A percentile compares a stretch with the other conserved stretches of the same genome.
Conservation (phyloP, 257 asterid species). For the Solanum medicagineum region DNA sequence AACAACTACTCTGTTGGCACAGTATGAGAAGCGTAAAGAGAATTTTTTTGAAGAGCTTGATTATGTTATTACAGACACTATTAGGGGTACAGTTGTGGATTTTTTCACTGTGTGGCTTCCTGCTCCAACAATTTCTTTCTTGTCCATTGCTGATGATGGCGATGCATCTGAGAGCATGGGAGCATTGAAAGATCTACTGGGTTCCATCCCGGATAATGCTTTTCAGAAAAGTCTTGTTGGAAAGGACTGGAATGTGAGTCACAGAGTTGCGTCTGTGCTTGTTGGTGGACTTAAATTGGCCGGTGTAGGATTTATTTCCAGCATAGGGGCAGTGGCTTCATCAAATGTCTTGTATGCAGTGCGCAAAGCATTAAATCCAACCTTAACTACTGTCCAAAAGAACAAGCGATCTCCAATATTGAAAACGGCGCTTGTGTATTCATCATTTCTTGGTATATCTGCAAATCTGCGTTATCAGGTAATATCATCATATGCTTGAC, state of each 20-base stretch:
- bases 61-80: constrained; percentile 71
- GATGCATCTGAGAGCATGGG: constrained; percentile 46
- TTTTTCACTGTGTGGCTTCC: constrained; percentile 99
- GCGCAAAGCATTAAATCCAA: constrained; percentile 49
- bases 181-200: constrained; percentile 71
- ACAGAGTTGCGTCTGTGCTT: constrained; percentile 76
- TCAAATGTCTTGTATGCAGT: constrained; percentile 47
- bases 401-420: constrained; percentile 74
- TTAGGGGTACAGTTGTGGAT: constrained; percentile 80
- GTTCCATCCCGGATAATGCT: constrained; percentile 93
- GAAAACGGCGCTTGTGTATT: constrained; percentile 75
- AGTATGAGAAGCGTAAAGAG: constrained; percentile 78
- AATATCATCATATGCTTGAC: neutral
- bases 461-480: constrained; percentile 95
- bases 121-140: constrained; percentile 85
- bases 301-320: constrained; percentile 83
- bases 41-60: constrained; percentile 80
- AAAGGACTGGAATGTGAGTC: constrained; percentile 69
- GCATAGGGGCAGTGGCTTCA: constrained; percentile 91
- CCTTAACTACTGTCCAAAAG: constrained; percentile 25
- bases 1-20: constrained; percentile 86
- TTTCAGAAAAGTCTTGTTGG: constrained; percentile 74
- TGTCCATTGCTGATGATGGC: constrained; percentile 31
- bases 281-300: constrained; percentile 88
- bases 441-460: constrained; percentile 72